These are phyloP conservation scores for Silene conica DNA, from an alignment of 148 eudicot genomes.

Conservation along the genomic window DNA sequence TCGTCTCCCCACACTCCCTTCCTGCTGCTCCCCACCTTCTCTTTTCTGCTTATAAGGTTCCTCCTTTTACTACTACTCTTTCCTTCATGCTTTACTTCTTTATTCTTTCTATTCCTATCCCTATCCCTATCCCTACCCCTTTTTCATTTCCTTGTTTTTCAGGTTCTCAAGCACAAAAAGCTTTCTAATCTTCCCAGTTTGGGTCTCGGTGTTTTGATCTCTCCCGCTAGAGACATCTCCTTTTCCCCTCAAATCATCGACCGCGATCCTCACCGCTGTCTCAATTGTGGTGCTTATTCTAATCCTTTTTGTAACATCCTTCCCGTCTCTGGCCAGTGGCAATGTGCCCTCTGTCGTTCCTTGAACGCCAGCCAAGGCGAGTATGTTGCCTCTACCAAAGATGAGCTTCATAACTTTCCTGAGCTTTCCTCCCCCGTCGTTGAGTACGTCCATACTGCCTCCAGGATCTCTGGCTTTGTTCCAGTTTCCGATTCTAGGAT, in stretches of 20 bases:
- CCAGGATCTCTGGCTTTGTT: slow-evolving; percentile 68
- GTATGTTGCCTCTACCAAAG: slow-evolving; percentile 74
- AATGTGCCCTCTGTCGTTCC: slow-evolving; percentile 71
- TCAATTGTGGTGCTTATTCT: slow-evolving; percentile 79
- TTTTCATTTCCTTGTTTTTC: not conserved
- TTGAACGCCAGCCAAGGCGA: slow-evolving; percentile 88
- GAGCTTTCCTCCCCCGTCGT: slow-evolving; percentile 71
- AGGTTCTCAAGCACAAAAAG: slow-evolving; percentile 88
- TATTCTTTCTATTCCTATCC: not conserved
- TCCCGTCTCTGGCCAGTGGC: slow-evolving; percentile 92
- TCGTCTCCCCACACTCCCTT: slow-evolving; percentile 12
- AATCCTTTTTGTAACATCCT: slow-evolving; percentile 80
- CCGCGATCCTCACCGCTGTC: slow-evolving; percentile 53
- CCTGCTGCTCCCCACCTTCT: slow-evolving; percentile 46
- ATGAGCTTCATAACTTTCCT: slow-evolving; percentile 70
- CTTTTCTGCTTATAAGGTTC: slow-evolving; percentile 84
- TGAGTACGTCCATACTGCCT: slow-evolving; percentile 72
- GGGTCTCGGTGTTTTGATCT: slow-evolving; percentile 84
- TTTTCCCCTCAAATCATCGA: slow-evolving; percentile 53
- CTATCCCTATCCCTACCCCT: too few species aligned
- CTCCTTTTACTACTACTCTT: not conserved
- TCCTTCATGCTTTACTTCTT: too few species aligned
- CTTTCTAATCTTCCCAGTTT: slow-evolving; percentile 68
- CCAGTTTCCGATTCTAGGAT: slow-evolving; percentile 86
- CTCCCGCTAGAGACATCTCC: slow-evolving; percentile 71